These are phyloP conservation scores for Heterobasidion parviporum DNA, from an alignment of 1,284 basidiomycete genomes.

Conservation along the genomic window DNA sequence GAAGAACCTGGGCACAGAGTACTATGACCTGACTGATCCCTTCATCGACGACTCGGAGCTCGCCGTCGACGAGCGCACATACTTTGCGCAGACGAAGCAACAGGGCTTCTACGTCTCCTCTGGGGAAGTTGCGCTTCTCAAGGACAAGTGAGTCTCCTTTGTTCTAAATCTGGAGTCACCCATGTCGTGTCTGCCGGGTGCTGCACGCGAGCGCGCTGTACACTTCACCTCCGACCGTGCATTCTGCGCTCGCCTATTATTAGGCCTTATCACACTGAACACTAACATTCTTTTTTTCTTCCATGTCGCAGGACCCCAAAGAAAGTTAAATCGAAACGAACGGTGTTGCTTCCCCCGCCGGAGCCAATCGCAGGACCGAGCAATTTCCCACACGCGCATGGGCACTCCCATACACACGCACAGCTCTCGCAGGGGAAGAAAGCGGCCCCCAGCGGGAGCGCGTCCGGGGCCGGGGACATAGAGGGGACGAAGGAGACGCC, in stretches of 20 bases:
- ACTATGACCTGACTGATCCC: conserved; percentile 87
- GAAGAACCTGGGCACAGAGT: conserved; percentile 54
- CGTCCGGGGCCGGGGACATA: conserved; percentile 11
- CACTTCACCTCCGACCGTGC: background rate
- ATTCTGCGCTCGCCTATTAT: too few relatives aligned
- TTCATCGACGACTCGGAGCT: conserved; percentile 98
- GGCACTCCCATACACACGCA: conserved; percentile 7
- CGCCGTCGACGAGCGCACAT: conserved; percentile 82
- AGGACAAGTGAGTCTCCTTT: conserved; percentile 44
- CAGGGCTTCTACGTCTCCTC: conserved; percentile 90
- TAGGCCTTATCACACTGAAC: too few relatives aligned
- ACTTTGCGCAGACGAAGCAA: conserved; percentile 89
- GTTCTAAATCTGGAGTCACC: background rate
- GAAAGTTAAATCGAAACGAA: conserved; percentile 57
- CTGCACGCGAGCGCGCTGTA: background rate
- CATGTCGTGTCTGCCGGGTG: background rate
- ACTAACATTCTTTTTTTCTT: background rate
- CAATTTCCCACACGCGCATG: conserved; percentile 16
- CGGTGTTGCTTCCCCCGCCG: conserved; percentile 17
- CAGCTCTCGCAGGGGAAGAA: conserved; percentile 5
- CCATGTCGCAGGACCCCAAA: conserved; percentile 32
- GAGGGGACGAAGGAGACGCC: conserved; percentile 47
- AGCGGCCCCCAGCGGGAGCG: conserved; percentile 5
- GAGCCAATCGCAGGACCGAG: conserved; percentile 21
- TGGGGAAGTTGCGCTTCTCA: conserved; percentile 79